Evolutionary conservation across 2,329 filamentous ascomycete species (phyloP).

Genomic region (Colletotrichum noveboracense): DNA sequence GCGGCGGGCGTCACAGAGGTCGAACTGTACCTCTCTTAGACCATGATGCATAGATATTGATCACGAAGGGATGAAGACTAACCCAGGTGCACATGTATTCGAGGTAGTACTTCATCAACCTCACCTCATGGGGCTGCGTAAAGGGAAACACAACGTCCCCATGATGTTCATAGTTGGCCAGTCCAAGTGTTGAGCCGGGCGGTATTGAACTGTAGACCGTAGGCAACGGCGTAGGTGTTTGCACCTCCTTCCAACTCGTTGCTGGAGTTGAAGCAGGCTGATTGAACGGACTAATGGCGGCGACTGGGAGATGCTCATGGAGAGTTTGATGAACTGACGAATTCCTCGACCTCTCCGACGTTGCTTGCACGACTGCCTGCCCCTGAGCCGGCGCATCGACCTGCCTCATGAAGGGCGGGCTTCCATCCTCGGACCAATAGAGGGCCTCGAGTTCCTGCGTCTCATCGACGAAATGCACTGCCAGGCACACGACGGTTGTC

Average conservation of each 20-base stretch:
- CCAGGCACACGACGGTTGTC: not conserved
- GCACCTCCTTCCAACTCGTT: constrained; percentile 12
- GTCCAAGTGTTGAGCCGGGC: not conserved
- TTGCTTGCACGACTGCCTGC: not conserved
- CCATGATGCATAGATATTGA: not conserved
- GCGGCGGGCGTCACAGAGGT: constrained; percentile 16
- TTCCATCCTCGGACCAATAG: constrained; percentile 6
- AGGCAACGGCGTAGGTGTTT: not conserved
- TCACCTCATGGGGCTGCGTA: constrained; percentile 24
- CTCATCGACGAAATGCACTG: constrained; percentile 11
- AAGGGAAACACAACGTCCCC: constrained; percentile 24
- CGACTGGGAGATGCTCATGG: not conserved
- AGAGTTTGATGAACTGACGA: not conserved
- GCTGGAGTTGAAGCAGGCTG: not conserved
- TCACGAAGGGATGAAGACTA: not conserved
- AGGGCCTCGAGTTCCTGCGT: constrained; percentile 15
- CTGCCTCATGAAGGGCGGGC: not conserved
- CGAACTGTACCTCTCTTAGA: not conserved
- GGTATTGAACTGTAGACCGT: not conserved
- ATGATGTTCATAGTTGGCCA: constrained; percentile 17
- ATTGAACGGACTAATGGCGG: not conserved
- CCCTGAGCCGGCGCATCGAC: not conserved
- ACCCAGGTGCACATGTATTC: constrained; percentile 34
- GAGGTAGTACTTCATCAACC: constrained; percentile 31
- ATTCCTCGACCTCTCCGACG: not conserved